phyloP scores from a whole-genome alignment of 257 asterid genomes.

The Petrea volubilis region DNA sequence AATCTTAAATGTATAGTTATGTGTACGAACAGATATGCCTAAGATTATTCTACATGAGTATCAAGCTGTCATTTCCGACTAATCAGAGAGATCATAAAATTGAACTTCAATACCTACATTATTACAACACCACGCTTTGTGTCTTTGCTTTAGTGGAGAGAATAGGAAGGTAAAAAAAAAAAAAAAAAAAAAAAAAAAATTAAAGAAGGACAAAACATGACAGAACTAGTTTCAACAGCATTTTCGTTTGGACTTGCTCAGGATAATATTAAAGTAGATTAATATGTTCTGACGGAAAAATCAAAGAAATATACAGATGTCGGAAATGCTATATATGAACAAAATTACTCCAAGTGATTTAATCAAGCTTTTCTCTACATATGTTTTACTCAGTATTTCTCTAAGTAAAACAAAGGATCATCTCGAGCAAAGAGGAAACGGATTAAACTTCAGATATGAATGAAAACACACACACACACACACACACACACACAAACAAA shows the following conservation, averaged over 20 bases:
- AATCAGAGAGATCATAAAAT: neutral
- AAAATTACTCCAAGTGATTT: too few relatives aligned
- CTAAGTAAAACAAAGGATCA: too few relatives aligned
- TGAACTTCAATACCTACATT: neutral
- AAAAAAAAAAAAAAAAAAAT: too few relatives aligned
- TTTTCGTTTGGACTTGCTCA: neutral
- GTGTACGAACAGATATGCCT: neutral
- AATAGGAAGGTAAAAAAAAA: too few relatives aligned
- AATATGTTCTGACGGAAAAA: neutral
- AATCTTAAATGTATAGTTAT: neutral
- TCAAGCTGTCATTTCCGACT: neutral
- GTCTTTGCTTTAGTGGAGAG: neutral
- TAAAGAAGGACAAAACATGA: neutral
- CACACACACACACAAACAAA: too few relatives aligned
- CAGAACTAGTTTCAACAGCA: neutral
- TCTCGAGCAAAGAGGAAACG: too few relatives aligned
- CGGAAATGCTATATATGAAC: too few relatives aligned
- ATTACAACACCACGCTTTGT: neutral
- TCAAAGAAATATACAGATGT: too few relatives aligned
- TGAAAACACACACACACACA: too few relatives aligned
- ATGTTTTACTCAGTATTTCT: too few relatives aligned
- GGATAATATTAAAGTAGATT: neutral
- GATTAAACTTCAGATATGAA: too few relatives aligned
- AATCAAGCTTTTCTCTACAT: too few relatives aligned
- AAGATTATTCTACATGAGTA: neutral